These are phyloP conservation scores for Amphibolis antarctica DNA, from an alignment of 106 monocot species.

Conservation along the genomic window DNA sequence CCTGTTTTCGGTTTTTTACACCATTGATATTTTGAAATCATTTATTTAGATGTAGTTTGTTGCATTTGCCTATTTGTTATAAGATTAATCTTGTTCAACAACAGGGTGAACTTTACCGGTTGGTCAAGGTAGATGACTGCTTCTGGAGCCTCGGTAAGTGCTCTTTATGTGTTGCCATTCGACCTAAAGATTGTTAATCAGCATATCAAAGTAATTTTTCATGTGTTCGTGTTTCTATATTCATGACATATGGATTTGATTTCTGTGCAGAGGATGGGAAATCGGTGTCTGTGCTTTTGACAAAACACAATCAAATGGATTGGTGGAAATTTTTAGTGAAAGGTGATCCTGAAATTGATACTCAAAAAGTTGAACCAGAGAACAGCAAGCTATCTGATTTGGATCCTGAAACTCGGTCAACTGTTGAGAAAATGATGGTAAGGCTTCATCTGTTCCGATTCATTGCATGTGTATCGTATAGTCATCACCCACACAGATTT, in stretches of 20 bases:
- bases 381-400: slow-evolving; percentile 81
- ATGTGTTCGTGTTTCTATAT: neutral
- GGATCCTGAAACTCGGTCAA: slow-evolving; percentile 87
- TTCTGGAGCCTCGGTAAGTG: slow-evolving; percentile 84
- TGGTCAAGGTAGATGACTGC: slow-evolving; percentile 78
- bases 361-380: slow-evolving; percentile 92
- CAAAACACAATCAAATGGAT: slow-evolving; percentile 95
- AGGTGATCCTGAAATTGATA: slow-evolving; percentile 88
- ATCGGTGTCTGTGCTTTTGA: slow-evolving; percentile 56
- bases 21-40: too few relatives aligned
- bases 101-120: slow-evolving; percentile 63
- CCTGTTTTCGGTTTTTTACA: too few relatives aligned
- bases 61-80: neutral
- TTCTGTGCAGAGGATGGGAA: slow-evolving; percentile 64
- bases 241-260: neutral
- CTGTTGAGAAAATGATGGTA: slow-evolving; percentile 99
- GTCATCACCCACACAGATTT: too few relatives aligned
- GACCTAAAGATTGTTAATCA: neutral
- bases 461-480: too few relatives aligned
- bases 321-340: slow-evolving; percentile 84
- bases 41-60: too few relatives aligned
- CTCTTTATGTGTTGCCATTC: neutral
- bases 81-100: too few relatives aligned
- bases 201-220: neutral
- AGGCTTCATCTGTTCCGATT: neutral